Evolutionary conservation across 257 asterid genomes (phyloP).

Genomic region (Ilex aquifolium): DNA sequence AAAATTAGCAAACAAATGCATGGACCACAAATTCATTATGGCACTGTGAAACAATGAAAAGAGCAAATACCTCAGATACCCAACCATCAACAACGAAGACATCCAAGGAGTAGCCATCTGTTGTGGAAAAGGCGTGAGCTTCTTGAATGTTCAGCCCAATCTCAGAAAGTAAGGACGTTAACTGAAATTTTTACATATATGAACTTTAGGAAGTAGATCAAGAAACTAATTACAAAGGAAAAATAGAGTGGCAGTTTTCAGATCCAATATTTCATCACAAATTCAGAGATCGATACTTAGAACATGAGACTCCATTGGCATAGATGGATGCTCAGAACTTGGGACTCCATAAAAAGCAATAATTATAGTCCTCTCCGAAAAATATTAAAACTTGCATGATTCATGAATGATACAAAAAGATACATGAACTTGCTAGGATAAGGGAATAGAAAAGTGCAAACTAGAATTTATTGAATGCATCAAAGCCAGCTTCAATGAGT

Average conservation of each 20-base stretch:
- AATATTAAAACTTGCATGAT: neutral
- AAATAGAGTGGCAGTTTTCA: neutral
- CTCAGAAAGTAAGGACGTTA: conserved; percentile 76
- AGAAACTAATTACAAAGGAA: neutral
- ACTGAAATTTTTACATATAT: conserved; percentile 36
- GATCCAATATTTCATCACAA: too few species aligned
- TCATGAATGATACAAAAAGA: neutral
- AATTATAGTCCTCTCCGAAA: neutral
- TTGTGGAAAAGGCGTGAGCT: conserved; percentile 94
- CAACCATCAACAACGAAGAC: conserved; percentile 84
- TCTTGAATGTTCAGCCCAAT: conserved; percentile 95
- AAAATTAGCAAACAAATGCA: too few species aligned
- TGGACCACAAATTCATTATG: too few species aligned
- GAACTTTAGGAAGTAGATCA: neutral
- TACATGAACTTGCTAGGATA: too few species aligned
- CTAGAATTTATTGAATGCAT: too few species aligned
- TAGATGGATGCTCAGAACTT: neutral
- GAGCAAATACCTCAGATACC: conserved; percentile 51
- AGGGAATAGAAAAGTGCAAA: too few species aligned
- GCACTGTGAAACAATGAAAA: neutral
- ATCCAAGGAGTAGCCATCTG: conserved; percentile 88
- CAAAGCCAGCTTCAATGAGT: too few species aligned
- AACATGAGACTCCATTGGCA: neutral
- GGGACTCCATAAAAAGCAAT: neutral
- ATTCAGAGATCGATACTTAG: too few species aligned